Base-by-base conservation (phyloP, 129 eudicot species). In the Centella asiatica region DNA sequence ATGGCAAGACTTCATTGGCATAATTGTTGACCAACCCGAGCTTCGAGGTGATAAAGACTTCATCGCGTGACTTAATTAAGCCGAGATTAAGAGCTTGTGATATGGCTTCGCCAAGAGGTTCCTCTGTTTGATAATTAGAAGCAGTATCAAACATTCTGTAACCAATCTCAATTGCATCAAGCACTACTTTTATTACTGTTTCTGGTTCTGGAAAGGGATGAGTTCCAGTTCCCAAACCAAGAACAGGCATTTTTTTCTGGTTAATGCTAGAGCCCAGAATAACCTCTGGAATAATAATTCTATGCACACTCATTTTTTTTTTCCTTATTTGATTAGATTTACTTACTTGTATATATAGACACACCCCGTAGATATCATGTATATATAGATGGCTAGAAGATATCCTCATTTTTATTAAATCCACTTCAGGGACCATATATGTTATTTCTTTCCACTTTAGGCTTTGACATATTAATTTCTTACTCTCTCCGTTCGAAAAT, bases 101-200 rank as follows among this genome's bases (percentile, higher is more conserved):
- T 42, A 66, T 53, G 18, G 32, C 71, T 4, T 53, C 71, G 2
- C 71, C 71, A 54, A 66, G 50, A 24, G 71, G n/a, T 57, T 53
- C 6, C 51, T 66, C 71, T 5, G 71, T 32, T 15, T 15, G 25
- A 62, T 66, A 66, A 5, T 32, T 13, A 19, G 54, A 4, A 26
- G 72, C 72, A 4, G 72, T 67, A 51, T 55, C 64, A 19, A 67
- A 67, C 54, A 53, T 62, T 6, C 72, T n/a, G 64, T 34, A 40
- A 4, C 72, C 64, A 17, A 55, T 50, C 23, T 67, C 52, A 1
- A 67, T 29, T 15, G 72, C 64, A 6, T 55, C 54, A 29, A 55
- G 11, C 54, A 66, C 70, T 3, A 62, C 64, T 11, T 19, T 18
- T 27, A 49, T 55, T 6, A 26, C 32, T 1, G 36, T 57, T 12